phyloP scores from a whole-genome alignment of 768 basidiomycete genomes.

The Udeniomyces megalosporus region DNA sequence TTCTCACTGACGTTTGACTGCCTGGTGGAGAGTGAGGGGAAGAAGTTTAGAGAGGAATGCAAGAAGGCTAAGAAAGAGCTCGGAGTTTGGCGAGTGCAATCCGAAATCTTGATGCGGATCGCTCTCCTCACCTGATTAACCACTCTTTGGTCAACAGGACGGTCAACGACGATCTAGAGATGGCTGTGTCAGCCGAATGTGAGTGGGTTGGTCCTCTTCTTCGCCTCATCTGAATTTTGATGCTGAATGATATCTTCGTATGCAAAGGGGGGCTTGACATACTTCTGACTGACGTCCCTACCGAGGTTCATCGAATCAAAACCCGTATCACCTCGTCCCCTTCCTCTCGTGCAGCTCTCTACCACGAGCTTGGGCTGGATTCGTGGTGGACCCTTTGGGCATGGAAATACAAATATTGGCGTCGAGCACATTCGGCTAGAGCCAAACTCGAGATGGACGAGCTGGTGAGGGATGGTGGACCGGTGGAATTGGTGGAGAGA shows the following conservation, averaged over 20 bases:
- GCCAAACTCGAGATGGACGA: conserved; percentile 10
- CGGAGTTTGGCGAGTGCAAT: conserved; percentile 22
- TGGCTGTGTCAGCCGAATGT: conserved; percentile 21
- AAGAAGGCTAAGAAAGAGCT: conserved; percentile 26
- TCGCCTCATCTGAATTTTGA: neutral
- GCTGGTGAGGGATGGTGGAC: conserved; percentile 9
- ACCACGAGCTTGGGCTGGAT: conserved; percentile 6
- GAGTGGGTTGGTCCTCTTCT: neutral
- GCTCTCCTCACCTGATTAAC: neutral
- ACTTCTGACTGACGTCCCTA: conserved; percentile 28
- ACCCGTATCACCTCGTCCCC: neutral
- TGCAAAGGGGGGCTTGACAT: conserved; percentile 27
- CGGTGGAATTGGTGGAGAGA: neutral
- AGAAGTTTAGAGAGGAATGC: conserved; percentile 27
- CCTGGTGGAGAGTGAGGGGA: conserved; percentile 25
- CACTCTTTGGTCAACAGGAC: conserved; percentile 16
- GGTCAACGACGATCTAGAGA: conserved; percentile 28
- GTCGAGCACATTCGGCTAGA: neutral
- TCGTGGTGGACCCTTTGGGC: neutral
- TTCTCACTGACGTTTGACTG: conserved; percentile 27
- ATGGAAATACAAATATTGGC: neutral
- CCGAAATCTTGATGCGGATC: neutral
- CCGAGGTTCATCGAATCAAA: conserved; percentile 21
- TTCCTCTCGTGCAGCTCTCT: neutral
- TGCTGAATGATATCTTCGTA: neutral